phyloP scores from a whole-genome alignment of 495 filamentous ascomycete genomes.

The Cairneyella variabilis region DNA sequence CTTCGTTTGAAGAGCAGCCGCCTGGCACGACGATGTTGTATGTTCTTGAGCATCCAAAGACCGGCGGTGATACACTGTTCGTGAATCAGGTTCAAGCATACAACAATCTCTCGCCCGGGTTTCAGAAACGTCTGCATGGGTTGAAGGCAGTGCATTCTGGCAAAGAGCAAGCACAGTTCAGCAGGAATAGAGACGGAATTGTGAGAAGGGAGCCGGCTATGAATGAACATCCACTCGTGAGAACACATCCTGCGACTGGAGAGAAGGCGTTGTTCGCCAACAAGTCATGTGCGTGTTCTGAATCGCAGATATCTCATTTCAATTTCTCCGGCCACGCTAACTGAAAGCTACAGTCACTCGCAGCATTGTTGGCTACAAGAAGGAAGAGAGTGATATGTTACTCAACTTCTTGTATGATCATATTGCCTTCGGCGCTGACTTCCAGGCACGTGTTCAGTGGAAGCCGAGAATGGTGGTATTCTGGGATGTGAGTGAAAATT shows the following conservation, averaged over 20 bases:
- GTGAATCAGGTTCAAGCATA: conserved; percentile 55
- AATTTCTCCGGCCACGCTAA: neutral
- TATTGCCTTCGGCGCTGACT: conserved; percentile 54
- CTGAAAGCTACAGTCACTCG: conserved; percentile 41
- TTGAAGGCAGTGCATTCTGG: conserved; percentile 57
- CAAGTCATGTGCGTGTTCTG: conserved; percentile 21
- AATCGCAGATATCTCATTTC: conserved; percentile 22
- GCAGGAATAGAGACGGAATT: conserved; percentile 40
- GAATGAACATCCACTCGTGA: conserved; percentile 55
- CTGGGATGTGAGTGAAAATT: conserved; percentile 41
- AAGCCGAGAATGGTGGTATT: conserved; percentile 54
- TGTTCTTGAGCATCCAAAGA: conserved; percentile 51
- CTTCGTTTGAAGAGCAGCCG: conserved; percentile 61
- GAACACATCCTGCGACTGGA: conserved; percentile 53
- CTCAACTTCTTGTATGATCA: conserved; percentile 65
- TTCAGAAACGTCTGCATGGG: conserved; percentile 56
- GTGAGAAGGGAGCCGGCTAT: conserved; percentile 52
- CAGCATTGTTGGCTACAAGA: conserved; percentile 58
- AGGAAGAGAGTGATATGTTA: conserved; percentile 60
- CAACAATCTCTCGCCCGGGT: conserved; percentile 50
- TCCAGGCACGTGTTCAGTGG: conserved; percentile 57
- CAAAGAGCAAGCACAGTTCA: conserved; percentile 40
- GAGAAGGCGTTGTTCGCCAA: conserved; percentile 42
- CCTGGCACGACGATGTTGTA: conserved; percentile 65
- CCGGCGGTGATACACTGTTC: conserved; percentile 64